Evolutionary conservation across 192 early-diverging fungal species (phyloP).

Genomic region (Backusella mclennaniae): DNA sequence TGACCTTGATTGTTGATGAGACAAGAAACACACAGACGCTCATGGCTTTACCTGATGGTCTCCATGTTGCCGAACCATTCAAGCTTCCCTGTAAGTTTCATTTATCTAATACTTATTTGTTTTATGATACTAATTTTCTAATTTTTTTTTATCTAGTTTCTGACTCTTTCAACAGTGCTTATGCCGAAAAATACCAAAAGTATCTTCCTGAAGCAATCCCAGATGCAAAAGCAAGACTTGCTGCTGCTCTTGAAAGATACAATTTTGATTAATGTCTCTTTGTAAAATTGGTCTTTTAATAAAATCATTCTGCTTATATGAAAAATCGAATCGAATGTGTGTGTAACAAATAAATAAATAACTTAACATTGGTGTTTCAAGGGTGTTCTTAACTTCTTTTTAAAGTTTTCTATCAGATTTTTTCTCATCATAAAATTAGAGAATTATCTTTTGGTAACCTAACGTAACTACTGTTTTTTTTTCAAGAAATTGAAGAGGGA

Average conservation of each 20-base stretch:
- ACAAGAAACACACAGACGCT: constrained; percentile 15
- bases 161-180: neutral
- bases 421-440: too few species aligned
- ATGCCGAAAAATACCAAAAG: neutral
- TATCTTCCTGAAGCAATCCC: neutral
- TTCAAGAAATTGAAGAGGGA: too few species aligned
- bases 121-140: neutral
- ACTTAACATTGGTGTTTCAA: neutral
- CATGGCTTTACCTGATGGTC: constrained; percentile 22
- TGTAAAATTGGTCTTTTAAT: neutral
- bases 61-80: neutral
- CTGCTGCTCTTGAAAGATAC: constrained; percentile 5
- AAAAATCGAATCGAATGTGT: neutral
- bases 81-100: neutral
- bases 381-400: neutral
- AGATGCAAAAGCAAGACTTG: neutral
- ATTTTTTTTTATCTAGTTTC: neutral
- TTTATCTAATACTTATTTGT: neutral
- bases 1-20: constrained; percentile 25
- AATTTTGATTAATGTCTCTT: neutral
- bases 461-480: too few species aligned
- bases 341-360: neutral
- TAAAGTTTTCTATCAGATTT: too few species aligned
- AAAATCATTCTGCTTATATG: neutral
- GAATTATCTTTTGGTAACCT: too few species aligned